phyloP scores from a whole-genome alignment of 2,329 filamentous ascomycete genomes.

The Colletotrichum camelliae region DNA sequence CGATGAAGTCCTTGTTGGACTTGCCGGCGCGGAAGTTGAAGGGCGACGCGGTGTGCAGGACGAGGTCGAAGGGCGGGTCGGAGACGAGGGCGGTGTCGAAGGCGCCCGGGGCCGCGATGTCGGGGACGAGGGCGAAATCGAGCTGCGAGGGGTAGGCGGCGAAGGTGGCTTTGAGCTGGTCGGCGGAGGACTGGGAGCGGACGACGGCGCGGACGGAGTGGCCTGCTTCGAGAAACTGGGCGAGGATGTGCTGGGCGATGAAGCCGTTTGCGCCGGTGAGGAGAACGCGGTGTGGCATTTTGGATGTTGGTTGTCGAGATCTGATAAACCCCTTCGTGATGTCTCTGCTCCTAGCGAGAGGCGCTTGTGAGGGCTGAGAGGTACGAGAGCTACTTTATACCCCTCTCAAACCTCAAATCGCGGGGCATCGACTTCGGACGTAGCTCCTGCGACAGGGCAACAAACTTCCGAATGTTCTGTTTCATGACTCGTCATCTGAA shows the following conservation, averaged over 20 bases:
- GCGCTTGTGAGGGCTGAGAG: fast-evolving
- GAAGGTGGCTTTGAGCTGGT: background rate
- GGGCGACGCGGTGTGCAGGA: conserved; percentile 77
- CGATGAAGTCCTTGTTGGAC: conserved; percentile 52
- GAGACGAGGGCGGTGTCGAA: conserved; percentile 38
- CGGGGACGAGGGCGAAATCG: conserved; percentile 34
- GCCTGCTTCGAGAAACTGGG: conserved; percentile 37
- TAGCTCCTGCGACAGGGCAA: background rate
- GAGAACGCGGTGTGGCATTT: conserved; percentile 11
- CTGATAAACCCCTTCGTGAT: background rate
- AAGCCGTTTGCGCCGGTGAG: conserved; percentile 49
- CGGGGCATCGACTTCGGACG: background rate
- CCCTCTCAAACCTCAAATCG: background rate
- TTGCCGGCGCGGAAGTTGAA: conserved; percentile 71
- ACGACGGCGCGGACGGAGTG: conserved; percentile 46
- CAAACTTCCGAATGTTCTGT: background rate
- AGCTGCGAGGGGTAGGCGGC: conserved; percentile 14
- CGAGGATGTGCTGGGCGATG: conserved; percentile 44
- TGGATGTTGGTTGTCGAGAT: background rate
- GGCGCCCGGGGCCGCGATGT: conserved; percentile 36
- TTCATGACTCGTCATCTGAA: background rate
- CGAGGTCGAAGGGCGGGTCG: conserved; percentile 68
- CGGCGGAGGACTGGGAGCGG: conserved; percentile 20
- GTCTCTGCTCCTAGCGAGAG: background rate
- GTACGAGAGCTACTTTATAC: background rate